Base-by-base conservation (phyloP, 441 rosid genomes). In the Populus hybrid region DNA sequence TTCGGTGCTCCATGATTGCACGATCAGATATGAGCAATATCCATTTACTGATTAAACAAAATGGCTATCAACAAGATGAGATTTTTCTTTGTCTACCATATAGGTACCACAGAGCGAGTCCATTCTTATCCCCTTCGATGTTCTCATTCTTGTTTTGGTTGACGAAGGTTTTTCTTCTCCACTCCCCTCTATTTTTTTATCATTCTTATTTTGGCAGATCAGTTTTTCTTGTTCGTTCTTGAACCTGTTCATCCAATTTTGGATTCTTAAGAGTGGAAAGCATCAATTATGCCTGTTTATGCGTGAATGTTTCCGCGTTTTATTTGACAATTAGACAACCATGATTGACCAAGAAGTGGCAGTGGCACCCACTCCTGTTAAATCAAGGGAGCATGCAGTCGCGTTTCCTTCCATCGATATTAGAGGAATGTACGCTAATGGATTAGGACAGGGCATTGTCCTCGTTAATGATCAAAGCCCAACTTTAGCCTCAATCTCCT, bases 21-120 rank as follows among this genome's bases (percentile, higher is more conserved):
- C 80, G 6, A 84, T 90, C 75, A 85, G 94, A 88, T 90, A 89
- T 40, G 94, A 88, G 89, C 89, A 89, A 77, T 87, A 87, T 63
- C 88, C 92, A 9, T 86, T 89, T 9, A 71, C 11, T 67, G 84
- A 83, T 70, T 87, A 69, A 75, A 7, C 35, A 38, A 59, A 9
- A 10, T 10, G 38, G 72, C 32, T 76, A 50, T 38, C 1, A 34
- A 70, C 26, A 65, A 28, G 24, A 12, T 69, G 18, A 10, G 46
- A 10, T 30, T 14, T 75, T n/a, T 24, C 35, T 28, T 18, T 23
- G 21, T n/a, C 26, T 18, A 28, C 28, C 64, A 38, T 50, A 57
- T 66, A 67, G 10, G 38, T 67, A 12, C 70, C 77, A 9, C 24
- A 18, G 23, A 11, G 36, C 23, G 2, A 14, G 20, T 46, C 40